These are phyloP conservation scores for Rosa persica DNA, from an alignment of 306 rosid genomes.

Conservation along the genomic window DNA sequence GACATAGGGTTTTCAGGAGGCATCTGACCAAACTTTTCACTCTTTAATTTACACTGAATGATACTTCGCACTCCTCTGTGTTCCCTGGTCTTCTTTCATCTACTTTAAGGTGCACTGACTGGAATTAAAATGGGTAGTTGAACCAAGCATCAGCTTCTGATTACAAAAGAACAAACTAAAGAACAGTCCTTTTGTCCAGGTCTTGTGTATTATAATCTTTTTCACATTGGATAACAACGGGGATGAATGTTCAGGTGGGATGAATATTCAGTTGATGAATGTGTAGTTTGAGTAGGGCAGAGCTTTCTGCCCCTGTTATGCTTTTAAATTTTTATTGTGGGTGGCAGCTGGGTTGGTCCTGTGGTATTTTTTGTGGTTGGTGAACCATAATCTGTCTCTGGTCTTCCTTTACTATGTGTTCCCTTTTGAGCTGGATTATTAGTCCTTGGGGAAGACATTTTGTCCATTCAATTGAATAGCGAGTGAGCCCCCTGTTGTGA, in stretches of 20 bases:
- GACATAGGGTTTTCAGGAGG: constrained; percentile 12
- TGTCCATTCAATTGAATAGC: constrained; percentile 22
- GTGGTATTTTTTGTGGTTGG: constrained; percentile 8
- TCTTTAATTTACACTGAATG: constrained; percentile 28
- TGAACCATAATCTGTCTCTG: constrained; percentile 12
- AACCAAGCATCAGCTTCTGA: neutral
- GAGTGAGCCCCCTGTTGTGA: constrained; percentile 7
- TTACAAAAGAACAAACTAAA: neutral
- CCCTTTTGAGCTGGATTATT: constrained; percentile 23
- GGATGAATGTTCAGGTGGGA: neutral
- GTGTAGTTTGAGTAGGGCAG: neutral
- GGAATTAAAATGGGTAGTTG: constrained; percentile 26
- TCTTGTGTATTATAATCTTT: neutral
- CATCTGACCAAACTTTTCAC: constrained; percentile 8
- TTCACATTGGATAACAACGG: neutral
- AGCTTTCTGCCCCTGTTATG: neutral
- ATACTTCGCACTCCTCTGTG: constrained; percentile 22
- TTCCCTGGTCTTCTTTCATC: constrained; percentile 23
- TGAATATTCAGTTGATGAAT: neutral
- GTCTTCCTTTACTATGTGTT: constrained; percentile 16
- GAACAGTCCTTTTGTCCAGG: neutral
- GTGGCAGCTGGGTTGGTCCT: constrained; percentile 18
- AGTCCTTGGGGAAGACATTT: constrained; percentile 20
- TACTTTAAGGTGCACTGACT: constrained; percentile 15
- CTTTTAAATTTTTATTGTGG: constrained; percentile 8